phyloP scores from a whole-genome alignment of 139 green algal species.

The Chlamydomonas sp. region DNA sequence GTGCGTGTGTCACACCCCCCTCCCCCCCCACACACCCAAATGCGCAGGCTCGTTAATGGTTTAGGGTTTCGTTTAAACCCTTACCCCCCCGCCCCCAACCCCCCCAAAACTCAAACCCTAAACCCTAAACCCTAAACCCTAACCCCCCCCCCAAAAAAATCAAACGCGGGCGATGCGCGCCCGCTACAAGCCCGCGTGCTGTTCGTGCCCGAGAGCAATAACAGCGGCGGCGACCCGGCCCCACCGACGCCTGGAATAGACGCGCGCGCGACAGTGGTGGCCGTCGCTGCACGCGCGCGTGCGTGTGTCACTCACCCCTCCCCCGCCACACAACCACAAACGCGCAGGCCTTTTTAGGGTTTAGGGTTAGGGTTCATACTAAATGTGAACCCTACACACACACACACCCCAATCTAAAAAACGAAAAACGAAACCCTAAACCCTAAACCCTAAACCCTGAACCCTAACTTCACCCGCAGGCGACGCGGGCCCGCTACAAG shows the following conservation, averaged over 20 bases:
- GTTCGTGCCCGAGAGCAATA: too few relatives aligned
- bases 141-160: too few relatives aligned
- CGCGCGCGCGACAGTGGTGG: conserved; percentile 1
- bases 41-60: too few relatives aligned
- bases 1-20: background rate
- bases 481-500: too few relatives aligned
- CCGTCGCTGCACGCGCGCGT: too few relatives aligned
- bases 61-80: background rate
- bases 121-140: background rate
- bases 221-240: background rate
- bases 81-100: background rate
- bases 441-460: background rate
- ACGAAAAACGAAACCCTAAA: background rate
- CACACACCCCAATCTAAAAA: background rate
- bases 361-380: too few relatives aligned
- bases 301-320: too few relatives aligned
- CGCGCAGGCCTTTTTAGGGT: too few relatives aligned
- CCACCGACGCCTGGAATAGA: background rate
- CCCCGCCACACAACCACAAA: too few relatives aligned
- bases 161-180: background rate
- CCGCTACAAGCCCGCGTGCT: too few relatives aligned
- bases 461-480: background rate
- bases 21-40: too few relatives aligned
- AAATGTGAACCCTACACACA: background rate
- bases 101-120: background rate